These are phyloP conservation scores for Suillus decipiens DNA, from an alignment of 768 basidiomycete species.

Conservation along the genomic window DNA sequence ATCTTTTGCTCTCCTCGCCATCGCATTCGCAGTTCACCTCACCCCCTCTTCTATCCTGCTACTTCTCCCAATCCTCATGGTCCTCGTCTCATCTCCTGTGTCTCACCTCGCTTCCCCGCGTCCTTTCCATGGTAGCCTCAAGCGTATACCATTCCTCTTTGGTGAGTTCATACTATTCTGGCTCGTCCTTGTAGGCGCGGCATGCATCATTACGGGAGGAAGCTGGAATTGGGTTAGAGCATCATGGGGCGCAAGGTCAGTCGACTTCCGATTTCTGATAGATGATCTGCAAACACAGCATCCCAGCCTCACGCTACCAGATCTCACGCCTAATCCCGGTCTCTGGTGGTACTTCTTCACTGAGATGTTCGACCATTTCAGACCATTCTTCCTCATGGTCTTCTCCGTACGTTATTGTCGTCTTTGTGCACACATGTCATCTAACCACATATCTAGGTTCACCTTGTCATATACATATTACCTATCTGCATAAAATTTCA, in stretches of 20 bases:
- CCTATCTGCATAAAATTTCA: conserved; percentile 90
- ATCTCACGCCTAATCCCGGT: conserved; percentile 91
- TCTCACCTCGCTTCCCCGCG: conserved; percentile 69
- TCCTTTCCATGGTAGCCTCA: conserved; percentile 23
- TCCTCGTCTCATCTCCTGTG: conserved; percentile 61
- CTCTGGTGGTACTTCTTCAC: conserved; percentile 99
- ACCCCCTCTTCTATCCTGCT: conserved; percentile 73
- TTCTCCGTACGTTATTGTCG: conserved; percentile 68
- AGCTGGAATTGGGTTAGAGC: conserved; percentile 68
- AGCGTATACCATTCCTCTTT: conserved; percentile 29
- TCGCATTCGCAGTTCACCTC: conserved; percentile 73
- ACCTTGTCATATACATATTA: conserved; percentile 77
- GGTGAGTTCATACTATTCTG: conserved; percentile 56
- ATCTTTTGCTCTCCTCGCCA: conserved; percentile 58
- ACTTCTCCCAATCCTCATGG: conserved; percentile 63
- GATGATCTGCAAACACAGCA: not conserved
- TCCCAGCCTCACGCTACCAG: conserved; percentile 74
- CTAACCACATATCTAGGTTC: conserved; percentile 52
- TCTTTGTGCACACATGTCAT: not conserved
- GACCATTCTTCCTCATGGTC: conserved; percentile 92
- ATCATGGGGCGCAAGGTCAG: conserved; percentile 85
- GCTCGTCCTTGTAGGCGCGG: conserved; percentile 40
- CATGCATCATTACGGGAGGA: conserved; percentile 60
- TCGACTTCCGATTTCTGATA: conserved; percentile 5
- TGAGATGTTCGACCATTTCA: conserved; percentile 98